Evolutionary conservation across 345 rosid species (phyloP).

Genomic region (Boechera retrofracta): DNA sequence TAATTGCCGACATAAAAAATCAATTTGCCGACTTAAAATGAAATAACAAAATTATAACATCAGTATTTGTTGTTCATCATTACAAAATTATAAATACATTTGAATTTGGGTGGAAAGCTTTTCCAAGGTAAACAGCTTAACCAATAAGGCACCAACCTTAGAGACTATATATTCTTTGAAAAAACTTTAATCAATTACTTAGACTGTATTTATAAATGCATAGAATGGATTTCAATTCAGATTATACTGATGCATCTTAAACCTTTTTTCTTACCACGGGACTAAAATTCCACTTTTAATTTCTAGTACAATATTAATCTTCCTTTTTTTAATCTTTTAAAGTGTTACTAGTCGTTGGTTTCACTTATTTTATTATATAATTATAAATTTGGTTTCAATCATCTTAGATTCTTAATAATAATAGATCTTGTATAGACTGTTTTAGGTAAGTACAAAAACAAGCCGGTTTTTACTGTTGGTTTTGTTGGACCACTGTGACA

Average conservation of each 20-base stretch:
- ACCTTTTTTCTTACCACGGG: neutral
- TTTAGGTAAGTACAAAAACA: neutral
- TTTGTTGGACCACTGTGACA: constrained; percentile 9
- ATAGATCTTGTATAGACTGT: neutral
- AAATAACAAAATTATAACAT: neutral
- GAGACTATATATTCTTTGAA: neutral
- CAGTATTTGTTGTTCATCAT: neutral
- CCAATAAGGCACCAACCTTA: neutral
- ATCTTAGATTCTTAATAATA: too few relatives aligned
- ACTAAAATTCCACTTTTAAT: neutral
- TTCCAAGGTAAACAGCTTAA: neutral
- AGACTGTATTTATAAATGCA: neutral
- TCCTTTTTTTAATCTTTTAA: neutral
- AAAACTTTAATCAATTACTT: neutral
- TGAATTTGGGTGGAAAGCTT: constrained; percentile 17
- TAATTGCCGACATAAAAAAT: neutral
- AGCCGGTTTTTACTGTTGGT: neutral
- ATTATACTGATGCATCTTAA: neutral
- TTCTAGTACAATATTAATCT: neutral
- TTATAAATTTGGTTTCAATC: too few relatives aligned
- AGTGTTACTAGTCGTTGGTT: neutral
- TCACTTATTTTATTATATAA: neutral
- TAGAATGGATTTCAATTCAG: neutral
- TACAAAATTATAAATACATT: neutral
- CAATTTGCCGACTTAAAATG: too few relatives aligned